Evolutionary conservation across 257 asterid species (phyloP).

Genomic region (Cruciata laevipes): DNA sequence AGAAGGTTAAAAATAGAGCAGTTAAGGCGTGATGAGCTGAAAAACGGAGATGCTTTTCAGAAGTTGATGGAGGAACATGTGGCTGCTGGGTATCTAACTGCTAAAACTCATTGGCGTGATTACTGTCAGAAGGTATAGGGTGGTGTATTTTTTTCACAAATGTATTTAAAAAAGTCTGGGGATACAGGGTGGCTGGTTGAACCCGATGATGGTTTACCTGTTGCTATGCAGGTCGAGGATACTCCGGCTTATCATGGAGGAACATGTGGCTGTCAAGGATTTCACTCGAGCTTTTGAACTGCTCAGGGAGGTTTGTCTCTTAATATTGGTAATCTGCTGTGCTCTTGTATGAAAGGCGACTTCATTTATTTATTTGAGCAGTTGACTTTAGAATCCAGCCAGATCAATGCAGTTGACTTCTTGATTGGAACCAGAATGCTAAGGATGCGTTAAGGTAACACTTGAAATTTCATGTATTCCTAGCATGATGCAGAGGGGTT

Average conservation of each 20-base stretch:
- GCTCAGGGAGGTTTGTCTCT: conserved; percentile 78
- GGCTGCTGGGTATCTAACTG: conserved; percentile 71
- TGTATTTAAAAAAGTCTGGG: background rate
- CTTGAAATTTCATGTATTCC: background rate
- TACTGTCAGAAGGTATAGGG: conserved; percentile 68
- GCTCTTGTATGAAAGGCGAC: background rate
- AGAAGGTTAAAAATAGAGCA: conserved; percentile 87
- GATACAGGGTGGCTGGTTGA: conserved; percentile 6
- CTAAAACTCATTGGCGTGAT: conserved; percentile 87
- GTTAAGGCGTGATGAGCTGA: conserved; percentile 79
- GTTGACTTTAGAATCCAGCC: conserved; percentile 2
- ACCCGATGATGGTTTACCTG: background rate
- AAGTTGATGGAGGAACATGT: conserved; percentile 83
- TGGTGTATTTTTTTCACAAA: background rate
- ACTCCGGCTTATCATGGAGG: conserved; percentile 80
- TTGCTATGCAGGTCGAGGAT: conserved; percentile 59
- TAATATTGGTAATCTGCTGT: conserved; percentile 52
- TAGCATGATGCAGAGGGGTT: no score
- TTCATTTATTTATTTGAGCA: background rate
- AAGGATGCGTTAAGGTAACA: conserved; percentile 77
- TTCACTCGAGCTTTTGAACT: conserved; percentile 81
- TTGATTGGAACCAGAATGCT: conserved; percentile 67
- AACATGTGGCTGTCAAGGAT: conserved; percentile 82
- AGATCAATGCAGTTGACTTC: no score
- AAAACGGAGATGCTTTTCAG: conserved; percentile 90